Evolutionary conservation across 352 stramenopile genomes (phyloP).

Genomic region (Globisporangium nunn): DNA sequence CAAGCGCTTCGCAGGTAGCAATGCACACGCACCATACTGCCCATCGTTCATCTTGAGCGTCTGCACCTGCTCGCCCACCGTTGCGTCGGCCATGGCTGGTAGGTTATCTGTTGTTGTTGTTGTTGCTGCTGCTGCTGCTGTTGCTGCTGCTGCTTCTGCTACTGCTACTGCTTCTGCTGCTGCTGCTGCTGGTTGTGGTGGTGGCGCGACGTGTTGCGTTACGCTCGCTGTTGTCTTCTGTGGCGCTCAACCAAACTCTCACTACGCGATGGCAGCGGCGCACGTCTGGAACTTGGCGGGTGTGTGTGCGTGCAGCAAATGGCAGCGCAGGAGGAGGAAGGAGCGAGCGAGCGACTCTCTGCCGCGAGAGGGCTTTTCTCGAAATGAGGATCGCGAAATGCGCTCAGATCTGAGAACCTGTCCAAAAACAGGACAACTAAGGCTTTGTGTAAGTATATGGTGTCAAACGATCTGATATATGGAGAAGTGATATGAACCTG

Average conservation of each 20-base stretch:
- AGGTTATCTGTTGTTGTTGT: not conserved
- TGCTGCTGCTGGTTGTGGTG: not conserved
- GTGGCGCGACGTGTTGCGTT: not conserved
- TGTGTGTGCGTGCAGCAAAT: not conserved
- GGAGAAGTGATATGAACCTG: not conserved
- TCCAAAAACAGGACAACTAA: too few relatives aligned
- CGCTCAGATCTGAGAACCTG: too few relatives aligned
- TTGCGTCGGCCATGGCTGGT: conserved; percentile 8
- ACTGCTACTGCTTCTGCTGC: too few relatives aligned
- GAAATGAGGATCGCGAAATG: not conserved
- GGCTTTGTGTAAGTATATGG: too few relatives aligned
- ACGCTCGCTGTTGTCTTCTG: not conserved
- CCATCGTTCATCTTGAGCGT: conserved; percentile 50
- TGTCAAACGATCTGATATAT: not conserved
- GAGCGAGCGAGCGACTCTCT: not conserved
- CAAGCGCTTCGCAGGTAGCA: not conserved
- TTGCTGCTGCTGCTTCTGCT: too few relatives aligned
- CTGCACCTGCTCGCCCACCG: conserved; percentile 20
- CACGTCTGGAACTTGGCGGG: not conserved
- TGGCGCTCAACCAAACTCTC: too few relatives aligned
- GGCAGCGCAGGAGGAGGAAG: too few relatives aligned
- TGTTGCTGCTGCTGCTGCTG: not conserved
- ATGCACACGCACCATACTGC: conserved; percentile 27
- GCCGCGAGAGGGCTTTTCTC: not conserved
- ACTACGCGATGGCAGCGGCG: too few relatives aligned